A percentile compares a stretch with the other conserved stretches of the same genome.
These are phyloP conservation scores for Zea luxurians DNA, from an alignment of 176 grass and related monocot species.

Conservation along the genomic window DNA sequence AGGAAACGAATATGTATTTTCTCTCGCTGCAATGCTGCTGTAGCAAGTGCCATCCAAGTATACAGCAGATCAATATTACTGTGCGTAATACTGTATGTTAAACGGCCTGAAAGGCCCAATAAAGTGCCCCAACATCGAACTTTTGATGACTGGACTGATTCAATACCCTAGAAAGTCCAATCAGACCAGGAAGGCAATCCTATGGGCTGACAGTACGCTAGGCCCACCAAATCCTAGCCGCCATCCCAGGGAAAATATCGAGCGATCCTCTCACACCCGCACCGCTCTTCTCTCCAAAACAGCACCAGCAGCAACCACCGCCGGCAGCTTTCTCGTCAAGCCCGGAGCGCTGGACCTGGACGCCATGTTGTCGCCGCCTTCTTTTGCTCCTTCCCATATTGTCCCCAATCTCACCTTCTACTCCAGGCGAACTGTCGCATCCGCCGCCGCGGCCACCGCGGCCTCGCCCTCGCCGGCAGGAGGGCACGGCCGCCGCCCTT, in stretches of 20 bases:
- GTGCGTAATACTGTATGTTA: too few relatives aligned
- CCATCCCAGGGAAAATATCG: neutral
- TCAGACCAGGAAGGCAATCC: neutral
- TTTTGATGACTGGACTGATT: too few relatives aligned
- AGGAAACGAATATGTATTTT: too few relatives aligned
- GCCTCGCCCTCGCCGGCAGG: slow-evolving; percentile 16
- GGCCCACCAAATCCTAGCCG: neutral
- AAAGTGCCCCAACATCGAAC: neutral
- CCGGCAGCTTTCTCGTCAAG: slow-evolving; percentile 10
- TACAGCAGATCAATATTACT: too few relatives aligned
- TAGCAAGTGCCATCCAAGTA: too few relatives aligned
- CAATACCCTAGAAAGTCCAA: neutral
- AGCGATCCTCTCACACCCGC: neutral
- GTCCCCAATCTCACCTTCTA: neutral
- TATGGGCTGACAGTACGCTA: neutral
- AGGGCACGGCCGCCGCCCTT: slow-evolving; percentile 23
- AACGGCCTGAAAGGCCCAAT: too few relatives aligned
- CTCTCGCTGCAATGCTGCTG: too few relatives aligned
- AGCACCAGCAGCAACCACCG: neutral
- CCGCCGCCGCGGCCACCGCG: neutral
- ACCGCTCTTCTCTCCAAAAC: neutral
- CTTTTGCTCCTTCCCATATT: slow-evolving; percentile 16
- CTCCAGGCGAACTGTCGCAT: slow-evolving; percentile 29
- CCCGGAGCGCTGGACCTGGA: neutral
- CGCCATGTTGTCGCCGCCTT: slow-evolving; percentile 29